These are phyloP conservation scores for Neoscytalidium dimidiatum DNA, from an alignment of 2,329 filamentous ascomycete genomes.

Conservation along the genomic window DNA sequence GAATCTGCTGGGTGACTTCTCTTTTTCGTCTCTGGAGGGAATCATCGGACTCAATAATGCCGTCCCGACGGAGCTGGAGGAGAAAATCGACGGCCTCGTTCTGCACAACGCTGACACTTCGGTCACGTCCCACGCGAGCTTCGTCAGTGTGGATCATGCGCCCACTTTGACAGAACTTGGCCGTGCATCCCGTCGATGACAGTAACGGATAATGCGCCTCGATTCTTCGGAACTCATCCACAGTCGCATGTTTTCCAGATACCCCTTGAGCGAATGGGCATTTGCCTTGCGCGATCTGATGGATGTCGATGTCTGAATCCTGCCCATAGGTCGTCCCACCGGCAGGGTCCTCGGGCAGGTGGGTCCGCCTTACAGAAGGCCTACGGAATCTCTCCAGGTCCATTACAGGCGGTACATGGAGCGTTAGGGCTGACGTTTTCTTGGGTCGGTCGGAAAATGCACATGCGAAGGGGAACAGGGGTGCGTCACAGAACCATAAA, in stretches of 20 bases:
- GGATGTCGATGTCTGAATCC: not conserved
- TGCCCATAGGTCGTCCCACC: not conserved
- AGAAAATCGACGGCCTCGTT: constrained; percentile 26
- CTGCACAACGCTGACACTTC: constrained; percentile 23
- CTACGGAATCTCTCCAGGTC: not conserved
- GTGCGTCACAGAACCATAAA: not conserved
- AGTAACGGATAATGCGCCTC: constrained; percentile 19
- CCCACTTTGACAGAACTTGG: constrained; percentile 28
- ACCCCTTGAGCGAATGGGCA: not conserved
- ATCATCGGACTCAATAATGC: constrained; percentile 22
- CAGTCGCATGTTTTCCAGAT: not conserved
- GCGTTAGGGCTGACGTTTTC: not conserved
- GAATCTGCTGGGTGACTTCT: constrained; percentile 21
- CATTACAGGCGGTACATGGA: not conserved
- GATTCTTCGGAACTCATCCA: constrained; percentile 18
- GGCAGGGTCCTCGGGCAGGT: not conserved
- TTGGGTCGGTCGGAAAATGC: not conserved
- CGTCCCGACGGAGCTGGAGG: constrained; percentile 22
- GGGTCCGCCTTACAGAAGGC: not conserved
- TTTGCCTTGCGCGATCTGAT: not conserved
- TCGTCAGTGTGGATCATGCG: constrained; percentile 26
- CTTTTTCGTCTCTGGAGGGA: constrained; percentile 15
- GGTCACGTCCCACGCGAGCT: constrained; percentile 25
- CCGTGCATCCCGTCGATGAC: constrained; percentile 27
- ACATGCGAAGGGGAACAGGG: not conserved